Percentiles rank a stretch among this genome's conserved stretches.
These are phyloP conservation scores for Seiridium cupressi DNA, from an alignment of 2,329 filamentous ascomycete genomes.

Conservation along the genomic window DNA sequence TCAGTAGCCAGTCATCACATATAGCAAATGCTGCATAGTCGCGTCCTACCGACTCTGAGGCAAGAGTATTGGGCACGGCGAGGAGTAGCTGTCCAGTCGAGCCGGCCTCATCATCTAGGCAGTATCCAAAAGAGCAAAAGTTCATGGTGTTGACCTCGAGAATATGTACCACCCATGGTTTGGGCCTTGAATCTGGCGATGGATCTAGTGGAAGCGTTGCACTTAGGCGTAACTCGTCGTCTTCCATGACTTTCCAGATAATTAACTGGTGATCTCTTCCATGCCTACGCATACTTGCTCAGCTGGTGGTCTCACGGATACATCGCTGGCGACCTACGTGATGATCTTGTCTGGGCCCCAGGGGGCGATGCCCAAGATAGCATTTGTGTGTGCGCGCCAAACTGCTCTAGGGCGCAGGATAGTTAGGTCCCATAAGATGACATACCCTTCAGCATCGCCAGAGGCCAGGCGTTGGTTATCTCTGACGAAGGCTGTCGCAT, in stretches of 20 bases:
- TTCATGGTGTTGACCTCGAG: slow-evolving; percentile 91
- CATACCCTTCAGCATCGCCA: slow-evolving; percentile 86
- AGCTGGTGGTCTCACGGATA: slow-evolving; percentile 1
- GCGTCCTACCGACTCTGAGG: slow-evolving; percentile 64
- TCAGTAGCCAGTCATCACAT: background rate
- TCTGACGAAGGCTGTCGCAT: slow-evolving; percentile 71
- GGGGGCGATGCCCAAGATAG: slow-evolving; percentile 70
- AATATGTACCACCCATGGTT: slow-evolving; percentile 84
- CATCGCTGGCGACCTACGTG: slow-evolving; percentile 60
- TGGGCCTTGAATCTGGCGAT: slow-evolving; percentile 43
- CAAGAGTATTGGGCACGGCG: slow-evolving; percentile 76
- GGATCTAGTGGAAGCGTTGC: slow-evolving; percentile 70
- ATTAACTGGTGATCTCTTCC: slow-evolving; percentile 84
- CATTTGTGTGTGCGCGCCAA: slow-evolving; percentile 80
- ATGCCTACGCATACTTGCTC: slow-evolving; percentile 56
- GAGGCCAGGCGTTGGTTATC: slow-evolving; percentile 76
- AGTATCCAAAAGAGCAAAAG: slow-evolving; percentile 81
- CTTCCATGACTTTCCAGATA: slow-evolving; percentile 71
- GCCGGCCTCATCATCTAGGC: slow-evolving; percentile 35
- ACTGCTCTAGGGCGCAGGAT: slow-evolving; percentile 79
- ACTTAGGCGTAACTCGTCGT: slow-evolving; percentile 64
- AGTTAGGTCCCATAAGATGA: slow-evolving; percentile 81
- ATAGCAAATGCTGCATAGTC: slow-evolving; percentile 8
- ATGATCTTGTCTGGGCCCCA: slow-evolving; percentile 76
- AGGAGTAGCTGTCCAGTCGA: slow-evolving; percentile 54